Evolutionary conservation across 257 asterid genomes (phyloP), one percentile per base, ranked within the genome.

Genomic region (Solanum chaucha): DNA sequence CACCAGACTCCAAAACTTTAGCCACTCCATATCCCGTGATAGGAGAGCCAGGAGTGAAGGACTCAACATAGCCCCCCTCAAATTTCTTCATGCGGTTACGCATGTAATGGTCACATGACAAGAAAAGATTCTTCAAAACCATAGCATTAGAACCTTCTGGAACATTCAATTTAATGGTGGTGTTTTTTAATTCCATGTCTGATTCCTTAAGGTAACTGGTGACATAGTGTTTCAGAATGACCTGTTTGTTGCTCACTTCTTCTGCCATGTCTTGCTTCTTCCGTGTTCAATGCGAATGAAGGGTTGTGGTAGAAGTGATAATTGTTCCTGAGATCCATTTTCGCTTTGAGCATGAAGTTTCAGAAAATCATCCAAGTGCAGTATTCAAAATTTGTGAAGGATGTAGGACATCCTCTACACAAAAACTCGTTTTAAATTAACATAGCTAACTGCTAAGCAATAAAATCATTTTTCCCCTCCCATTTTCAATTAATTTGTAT

Each of bases 31-130:
- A 73, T 73, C 51, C 82, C 19, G 10, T 32, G 44, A 71, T 71
- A 71, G 78, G 10, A 35, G 82, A 73, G 82, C 51, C 82, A 20
- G 82, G 82, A 73, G 51, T 73, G 82, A 73, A 73, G 82, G 82
- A 35, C 82, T 73, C 82, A 73, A 73, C 15, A 73, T 73, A 73
- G 30, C 51, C n/a, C 0, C 30, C 82, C 51, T 36, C 82, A 73
- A 5, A 35, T 73, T 73, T 35, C 30, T 28, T 75, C 92, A 91
- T 89, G 84, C 93, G 91, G 5, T 10, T 4, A 3, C 86, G 80
- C 89, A 89, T 87, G 88, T 92, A 93, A 40, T 93, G 93, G n/a
- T 91, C 93, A 58, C 94, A 93, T 0, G 94, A 92, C 84, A 93
- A 82, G 84, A 90, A 92, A 1, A 92, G 88, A 89, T 93, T 93